A percentile compares a stretch with the other conserved stretches of the same genome.
phyloP scores from a whole-genome alignment of 2,329 filamentous ascomycete genomes.

The Colletotrichum tanaceti region DNA sequence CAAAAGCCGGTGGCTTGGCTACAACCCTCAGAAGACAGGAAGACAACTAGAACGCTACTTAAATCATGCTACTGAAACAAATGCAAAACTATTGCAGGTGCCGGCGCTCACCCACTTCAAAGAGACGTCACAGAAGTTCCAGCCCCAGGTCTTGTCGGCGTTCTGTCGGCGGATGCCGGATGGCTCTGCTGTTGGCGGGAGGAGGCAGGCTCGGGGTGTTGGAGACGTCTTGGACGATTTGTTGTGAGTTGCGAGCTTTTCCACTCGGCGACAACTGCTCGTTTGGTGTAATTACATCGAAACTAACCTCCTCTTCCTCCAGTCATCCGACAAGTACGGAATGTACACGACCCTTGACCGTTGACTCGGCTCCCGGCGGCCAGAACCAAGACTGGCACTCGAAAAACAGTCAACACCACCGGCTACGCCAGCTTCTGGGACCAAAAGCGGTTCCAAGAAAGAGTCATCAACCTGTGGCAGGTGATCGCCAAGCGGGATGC shows the following conservation, averaged over 20 bases:
- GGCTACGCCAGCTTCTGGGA: conserved; percentile 59
- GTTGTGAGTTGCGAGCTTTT: no score
- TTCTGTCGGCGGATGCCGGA: conserved; percentile 11
- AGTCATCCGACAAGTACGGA: no score
- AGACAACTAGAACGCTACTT: no score
- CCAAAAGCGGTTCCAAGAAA: conserved; percentile 59
- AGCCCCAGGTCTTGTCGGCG: conserved; percentile 13
- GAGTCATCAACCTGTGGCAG: conserved; percentile 57
- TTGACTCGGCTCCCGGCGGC: conserved; percentile 58
- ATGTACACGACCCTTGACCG: conserved; percentile 59
- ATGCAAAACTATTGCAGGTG: no score
- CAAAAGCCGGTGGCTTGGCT: no score
- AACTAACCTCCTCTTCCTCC: no score
- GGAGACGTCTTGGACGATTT: no score
- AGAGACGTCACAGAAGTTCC: conserved; percentile 16
- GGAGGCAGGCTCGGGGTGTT: background rate
- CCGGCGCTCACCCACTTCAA: conserved; percentile 5
- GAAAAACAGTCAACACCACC: conserved; percentile 51
- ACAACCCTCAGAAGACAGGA: no score
- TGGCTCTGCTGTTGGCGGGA: background rate
- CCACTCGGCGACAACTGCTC: no score
- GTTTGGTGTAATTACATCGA: no score
- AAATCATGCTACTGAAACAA: no score
- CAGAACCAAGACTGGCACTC: conserved; percentile 63
- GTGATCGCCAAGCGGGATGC: conserved; percentile 49